phyloP scores from a whole-genome alignment of 2,329 filamentous ascomycete genomes.

The Ophiostoma ulmi region DNA sequence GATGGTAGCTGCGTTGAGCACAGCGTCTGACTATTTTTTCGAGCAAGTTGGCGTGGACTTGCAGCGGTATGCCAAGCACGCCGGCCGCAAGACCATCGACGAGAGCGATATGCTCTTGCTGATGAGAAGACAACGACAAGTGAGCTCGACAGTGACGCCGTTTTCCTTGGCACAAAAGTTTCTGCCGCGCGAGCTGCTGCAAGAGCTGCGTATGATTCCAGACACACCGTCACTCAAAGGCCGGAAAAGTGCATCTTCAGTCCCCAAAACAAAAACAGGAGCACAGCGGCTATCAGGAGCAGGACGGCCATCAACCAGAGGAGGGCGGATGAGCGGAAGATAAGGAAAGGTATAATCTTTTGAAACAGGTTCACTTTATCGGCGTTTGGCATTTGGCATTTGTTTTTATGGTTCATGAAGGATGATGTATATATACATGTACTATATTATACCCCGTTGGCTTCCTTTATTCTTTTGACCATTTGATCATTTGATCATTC shows the following conservation, averaged over 20 bases:
- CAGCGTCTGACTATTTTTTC: constrained; percentile 87
- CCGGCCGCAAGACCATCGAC: constrained; percentile 77
- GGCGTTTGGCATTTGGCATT: background rate
- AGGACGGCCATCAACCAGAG: constrained; percentile 30
- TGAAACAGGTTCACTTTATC: background rate
- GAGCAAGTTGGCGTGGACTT: constrained; percentile 80
- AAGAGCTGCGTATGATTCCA: constrained; percentile 70
- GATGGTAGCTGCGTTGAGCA: constrained; percentile 66
- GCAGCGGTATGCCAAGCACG: constrained; percentile 73
- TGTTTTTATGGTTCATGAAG: constrained; percentile 24
- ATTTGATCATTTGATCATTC: background rate
- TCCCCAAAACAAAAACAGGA: constrained; percentile 31
- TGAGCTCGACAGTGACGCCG: constrained; percentile 63
- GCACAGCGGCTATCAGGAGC: constrained; percentile 45
- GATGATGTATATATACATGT: constrained; percentile 20
- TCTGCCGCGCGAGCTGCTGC: constrained; percentile 74
- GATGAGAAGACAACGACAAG: constrained; percentile 77
- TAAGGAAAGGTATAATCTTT: background rate
- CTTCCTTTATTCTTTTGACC: background rate
- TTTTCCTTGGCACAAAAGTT: constrained; percentile 82
- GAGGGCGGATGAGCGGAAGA: background rate
- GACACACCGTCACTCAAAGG: constrained; percentile 48
- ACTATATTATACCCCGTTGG: background rate
- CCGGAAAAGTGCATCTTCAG: constrained; percentile 27
- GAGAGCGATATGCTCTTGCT: constrained; percentile 76